These are phyloP conservation scores for Mortierella alpina DNA, from an alignment of 192 early-diverging fungal genomes.

Conservation along the genomic window DNA sequence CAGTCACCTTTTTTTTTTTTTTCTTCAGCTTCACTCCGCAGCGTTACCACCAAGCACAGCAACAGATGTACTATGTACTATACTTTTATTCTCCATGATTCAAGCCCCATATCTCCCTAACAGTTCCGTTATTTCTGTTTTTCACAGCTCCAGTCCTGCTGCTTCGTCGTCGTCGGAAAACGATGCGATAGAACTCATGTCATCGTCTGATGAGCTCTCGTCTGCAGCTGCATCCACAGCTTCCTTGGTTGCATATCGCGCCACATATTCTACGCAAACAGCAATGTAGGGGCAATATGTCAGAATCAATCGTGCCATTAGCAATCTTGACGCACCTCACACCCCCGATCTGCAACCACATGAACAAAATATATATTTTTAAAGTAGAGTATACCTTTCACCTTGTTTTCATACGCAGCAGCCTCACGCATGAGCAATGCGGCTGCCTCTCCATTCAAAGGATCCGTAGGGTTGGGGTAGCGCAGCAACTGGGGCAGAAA, in stretches of 20 bases:
- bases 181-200: constrained; percentile 85
- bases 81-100: too few species aligned
- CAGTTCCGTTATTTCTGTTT: too few species aligned
- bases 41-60: too few species aligned
- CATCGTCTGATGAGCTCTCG: constrained; percentile 70
- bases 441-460: constrained; percentile 98
- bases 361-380: constrained; percentile 8
- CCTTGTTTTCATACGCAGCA: constrained; percentile 89
- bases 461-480: constrained; percentile 99
- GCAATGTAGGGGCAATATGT: not conserved
- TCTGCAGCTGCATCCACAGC: constrained; percentile 83
- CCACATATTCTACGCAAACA: constrained; percentile 80
- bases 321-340: not conserved
- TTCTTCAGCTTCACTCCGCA: too few species aligned
- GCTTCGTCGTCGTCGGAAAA: constrained; percentile 87
- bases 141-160: constrained; percentile 82
- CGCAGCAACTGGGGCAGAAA: constrained; percentile 97
- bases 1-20: too few species aligned
- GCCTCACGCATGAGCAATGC: constrained; percentile 97
- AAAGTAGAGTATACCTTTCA: constrained; percentile 74
- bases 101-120: too few species aligned
- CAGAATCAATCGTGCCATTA: not conserved
- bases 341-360: not conserved
- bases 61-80: too few species aligned
- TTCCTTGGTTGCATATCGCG: constrained; percentile 85